These are phyloP conservation scores for Cystobasidium sp. DNA, from an alignment of 1,284 basidiomycete species.

Conservation along the genomic window DNA sequence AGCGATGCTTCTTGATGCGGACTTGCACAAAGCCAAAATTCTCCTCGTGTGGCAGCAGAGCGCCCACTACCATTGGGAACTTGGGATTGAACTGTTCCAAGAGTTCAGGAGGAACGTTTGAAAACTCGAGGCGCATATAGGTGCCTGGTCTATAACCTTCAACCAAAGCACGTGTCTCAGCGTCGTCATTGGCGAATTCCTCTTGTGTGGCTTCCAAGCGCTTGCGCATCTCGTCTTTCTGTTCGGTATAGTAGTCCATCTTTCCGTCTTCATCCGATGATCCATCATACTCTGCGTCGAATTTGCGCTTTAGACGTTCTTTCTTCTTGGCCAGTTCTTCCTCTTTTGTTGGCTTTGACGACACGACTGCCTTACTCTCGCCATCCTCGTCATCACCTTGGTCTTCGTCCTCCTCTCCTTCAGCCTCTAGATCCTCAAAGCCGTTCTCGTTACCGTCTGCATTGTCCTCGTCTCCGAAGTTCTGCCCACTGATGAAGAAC, in stretches of 20 bases:
- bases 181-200: conserved; percentile 82
- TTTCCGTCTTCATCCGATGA: conserved; percentile 68
- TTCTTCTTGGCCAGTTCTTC: conserved; percentile 81
- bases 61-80: conserved; percentile 90
- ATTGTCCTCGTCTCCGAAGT: conserved; percentile 46
- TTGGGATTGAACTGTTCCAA: conserved; percentile 89
- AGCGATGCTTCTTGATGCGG: conserved; percentile 93
- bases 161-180: conserved; percentile 76
- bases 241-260: conserved; percentile 84
- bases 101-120: conserved; percentile 84
- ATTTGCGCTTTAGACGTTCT: conserved; percentile 87
- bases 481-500: conserved; percentile 84
- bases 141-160: conserved; percentile 89
- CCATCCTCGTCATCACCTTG: conserved; percentile 58
- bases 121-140: conserved; percentile 92
- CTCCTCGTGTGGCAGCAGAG: conserved; percentile 88
- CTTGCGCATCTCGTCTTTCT: conserved; percentile 87
- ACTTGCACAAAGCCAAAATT: conserved; percentile 92
- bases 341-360: conserved; percentile 42
- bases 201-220: conserved; percentile 83
- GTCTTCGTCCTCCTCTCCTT: conserved; percentile 59
- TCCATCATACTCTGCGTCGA: conserved; percentile 96
- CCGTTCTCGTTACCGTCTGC: conserved; percentile 60
- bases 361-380: conserved; percentile 36
- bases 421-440: conserved; percentile 63